Conservation (phyloP, 1,139 yeast genomes). For the Wickerhamomyces sp. region DNA sequence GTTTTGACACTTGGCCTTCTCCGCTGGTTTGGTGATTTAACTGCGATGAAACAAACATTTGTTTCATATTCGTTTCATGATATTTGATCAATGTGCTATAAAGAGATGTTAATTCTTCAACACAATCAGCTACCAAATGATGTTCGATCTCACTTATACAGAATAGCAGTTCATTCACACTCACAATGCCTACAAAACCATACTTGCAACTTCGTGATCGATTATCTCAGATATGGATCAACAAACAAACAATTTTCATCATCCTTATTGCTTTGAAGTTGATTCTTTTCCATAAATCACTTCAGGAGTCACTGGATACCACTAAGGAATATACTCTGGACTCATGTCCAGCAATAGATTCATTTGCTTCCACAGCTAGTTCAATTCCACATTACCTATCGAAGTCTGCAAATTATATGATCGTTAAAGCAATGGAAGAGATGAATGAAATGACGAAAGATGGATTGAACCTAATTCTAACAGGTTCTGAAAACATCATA, state of each 20-base stretch:
- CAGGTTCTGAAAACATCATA: constrained; percentile 55
- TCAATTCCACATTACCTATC: constrained; percentile 57
- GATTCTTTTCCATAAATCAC: constrained; percentile 39
- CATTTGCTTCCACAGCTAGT: constrained; percentile 36
- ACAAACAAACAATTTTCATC: constrained; percentile 45
- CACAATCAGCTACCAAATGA: no score
- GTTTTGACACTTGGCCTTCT: no score
- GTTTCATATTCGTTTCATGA: neutral
- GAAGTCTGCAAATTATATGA: constrained; percentile 44
- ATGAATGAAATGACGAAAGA: constrained; percentile 40
- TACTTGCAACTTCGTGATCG: constrained; percentile 41
- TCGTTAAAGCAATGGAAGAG: constrained; percentile 41
- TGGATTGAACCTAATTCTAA: constrained; percentile 39
- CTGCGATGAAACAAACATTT: neutral
- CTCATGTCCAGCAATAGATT: constrained; percentile 43
- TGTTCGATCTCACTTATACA: no score
- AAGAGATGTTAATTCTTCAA: no score
- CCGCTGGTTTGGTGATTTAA: no score
- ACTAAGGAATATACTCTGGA: constrained; percentile 32
- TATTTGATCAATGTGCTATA: neutral
- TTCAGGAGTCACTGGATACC: constrained; percentile 34
- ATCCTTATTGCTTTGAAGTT: constrained; percentile 46
- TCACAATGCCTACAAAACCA: constrained; percentile 17
- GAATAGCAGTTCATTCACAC: no score
- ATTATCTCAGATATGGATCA: constrained; percentile 55